Evolutionary conservation across 2,329 filamentous ascomycete species (phyloP), one percentile per base, ranked within the genome.

Genomic region (Akanthomyces muscarius): DNA sequence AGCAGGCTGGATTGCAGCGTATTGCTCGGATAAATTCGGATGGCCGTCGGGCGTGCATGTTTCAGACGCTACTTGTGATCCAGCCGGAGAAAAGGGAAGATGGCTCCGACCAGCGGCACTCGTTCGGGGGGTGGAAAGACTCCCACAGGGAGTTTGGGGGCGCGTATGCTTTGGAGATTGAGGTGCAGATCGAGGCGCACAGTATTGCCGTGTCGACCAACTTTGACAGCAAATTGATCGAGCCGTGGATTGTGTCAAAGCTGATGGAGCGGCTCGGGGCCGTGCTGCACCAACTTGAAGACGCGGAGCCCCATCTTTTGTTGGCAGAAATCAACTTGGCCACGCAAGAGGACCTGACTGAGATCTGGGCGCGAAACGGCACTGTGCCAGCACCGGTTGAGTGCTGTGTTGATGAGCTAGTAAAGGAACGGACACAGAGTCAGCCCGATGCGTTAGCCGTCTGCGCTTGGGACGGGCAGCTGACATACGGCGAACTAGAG

Each of bases 311-410:
- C 18, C 42, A 45, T 45, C 42, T 18, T 3, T 21, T 45, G 42
- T 45, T 45, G 42, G 2, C 3, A 45, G 16, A 45, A 4, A 16
- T 45, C 42, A 45, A 16, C 42, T 45, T 45, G n/a, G 42, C n/a
- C 42, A n/a, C 42, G 42, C 42, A 45, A 45, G 42, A 64, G 13
- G 68, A 71, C 16, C 36, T 70, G 5, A n/a, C 58, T 4, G 61
- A 68, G 23, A 51, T 68, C 2, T 70, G 68, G 67, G 56, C n/a
- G 2, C 69, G 63, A 67, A 68, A 66, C 44, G 45, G 44, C 11
- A 54, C 48, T 4, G 64, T 67, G 2, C 67, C 69, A 0, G 21
- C 38, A 3, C 45, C 64, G 0, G 62, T 68, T 10, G 64, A 72
- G 23, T 51, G 61, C 11, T 66, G 67, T 33, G 65, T 66, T 4